Conservation (phyloP, 306 rosid genomes). For the Senna tora region DNA sequence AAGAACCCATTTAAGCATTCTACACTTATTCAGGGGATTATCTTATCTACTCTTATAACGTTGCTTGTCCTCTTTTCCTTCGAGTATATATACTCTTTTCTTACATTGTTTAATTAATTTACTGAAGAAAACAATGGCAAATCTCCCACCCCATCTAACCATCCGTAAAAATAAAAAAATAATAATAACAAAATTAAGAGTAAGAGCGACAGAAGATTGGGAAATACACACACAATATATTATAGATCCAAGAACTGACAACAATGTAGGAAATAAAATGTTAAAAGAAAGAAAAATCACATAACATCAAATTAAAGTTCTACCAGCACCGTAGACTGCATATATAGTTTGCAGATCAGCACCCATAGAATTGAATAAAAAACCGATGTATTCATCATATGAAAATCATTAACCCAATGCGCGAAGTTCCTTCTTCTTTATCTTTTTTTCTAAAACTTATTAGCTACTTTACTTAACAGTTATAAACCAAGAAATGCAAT, state of each 20-base stretch:
- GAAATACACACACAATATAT: neutral
- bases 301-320: neutral
- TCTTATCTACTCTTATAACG: neutral
- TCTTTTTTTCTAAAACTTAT: neutral
- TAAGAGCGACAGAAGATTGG: neutral
- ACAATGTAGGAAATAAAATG: neutral
- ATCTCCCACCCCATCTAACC: neutral
- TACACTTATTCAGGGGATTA: neutral
- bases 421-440: neutral
- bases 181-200: too few species aligned
- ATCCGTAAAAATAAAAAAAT: too few species aligned
- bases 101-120: neutral
- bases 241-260: neutral
- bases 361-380: neutral
- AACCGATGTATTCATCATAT: neutral
- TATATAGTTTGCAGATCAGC: neutral
- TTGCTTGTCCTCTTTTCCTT: neutral
- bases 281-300: neutral
- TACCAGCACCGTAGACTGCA: neutral
- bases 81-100: neutral
- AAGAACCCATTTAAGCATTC: slow-evolving; percentile 22
- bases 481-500: slow-evolving; percentile 11
- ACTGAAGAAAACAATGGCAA: neutral
- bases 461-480: neutral
- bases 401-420: neutral